Base-by-base conservation (phyloP, 768 basidiomycete genomes). In the Dendrothele bispora region DNA sequence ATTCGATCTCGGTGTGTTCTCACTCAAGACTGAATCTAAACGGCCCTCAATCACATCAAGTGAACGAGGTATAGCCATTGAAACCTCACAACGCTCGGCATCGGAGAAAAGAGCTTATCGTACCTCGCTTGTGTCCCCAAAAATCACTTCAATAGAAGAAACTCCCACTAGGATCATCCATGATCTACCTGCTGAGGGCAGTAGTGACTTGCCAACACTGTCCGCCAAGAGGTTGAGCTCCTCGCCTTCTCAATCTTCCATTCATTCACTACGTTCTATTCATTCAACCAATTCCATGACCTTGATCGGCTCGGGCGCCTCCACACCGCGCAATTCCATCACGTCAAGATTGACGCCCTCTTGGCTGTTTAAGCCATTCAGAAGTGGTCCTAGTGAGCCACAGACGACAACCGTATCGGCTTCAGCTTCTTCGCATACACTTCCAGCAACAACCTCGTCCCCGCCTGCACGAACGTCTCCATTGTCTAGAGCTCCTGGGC, bases 331-430 rank as follows among this genome's bases (percentile, higher is more conserved):
- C 22, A 60, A 66, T 3, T 68, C 74, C 2, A 47, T 80, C 1
- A 68, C 75, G 10, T 82, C 86, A 2, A 87, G 82, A 57, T 72
- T 88, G 32, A 71, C 87, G 1, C 79, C 88, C 2, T 75, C 84
- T n/a, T 91, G 89, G 89, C 64, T 91, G 10, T 85, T 89, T 63
- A 87, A 83, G 57, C 78, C 84, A 5, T 91, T 91, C 63, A 72
- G 86, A 27, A 82, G 77, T 49, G 77, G 72, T 1, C 72, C 77
- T 6, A 80, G 77, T 53, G 84, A 88, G 60, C 75, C 85, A 2
- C 82, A 86, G 53, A 82, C 81, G 1, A 76, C 77, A 2, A 66
- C 77, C 12, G 69, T 80, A 5, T 79, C 78, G 24, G 81, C 74
- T 2, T 75, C 78, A 4, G 74, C 76, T 3, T 72, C 70, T 1